Evolutionary conservation across 116 monocot species (phyloP).

Genomic region (Papilionanthe hybrid): DNA sequence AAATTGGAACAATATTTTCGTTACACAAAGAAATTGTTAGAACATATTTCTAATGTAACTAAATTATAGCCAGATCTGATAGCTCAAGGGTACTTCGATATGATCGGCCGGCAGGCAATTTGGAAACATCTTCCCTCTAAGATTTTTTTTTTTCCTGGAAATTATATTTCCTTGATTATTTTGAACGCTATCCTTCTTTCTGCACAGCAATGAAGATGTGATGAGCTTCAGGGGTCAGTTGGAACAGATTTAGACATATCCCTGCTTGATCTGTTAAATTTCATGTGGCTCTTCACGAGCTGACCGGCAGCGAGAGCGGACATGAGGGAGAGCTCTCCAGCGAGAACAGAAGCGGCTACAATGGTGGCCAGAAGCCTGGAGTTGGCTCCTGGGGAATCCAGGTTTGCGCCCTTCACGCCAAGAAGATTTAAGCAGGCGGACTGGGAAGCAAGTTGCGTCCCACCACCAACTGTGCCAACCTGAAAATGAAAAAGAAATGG

Average conservation of each 20-base stretch:
- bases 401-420: conserved; percentile 43
- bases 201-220: background rate
- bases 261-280: conserved; percentile 48
- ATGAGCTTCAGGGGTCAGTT: background rate
- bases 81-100: too few relatives aligned
- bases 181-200: too few relatives aligned
- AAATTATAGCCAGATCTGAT: too few relatives aligned
- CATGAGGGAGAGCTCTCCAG: conserved; percentile 56
- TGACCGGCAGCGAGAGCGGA: conserved; percentile 57
- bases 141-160: too few relatives aligned
- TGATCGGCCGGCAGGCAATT: too few relatives aligned
- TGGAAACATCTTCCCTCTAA: too few relatives aligned
- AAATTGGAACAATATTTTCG: too few relatives aligned
- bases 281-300: conserved; percentile 60
- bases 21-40: too few relatives aligned
- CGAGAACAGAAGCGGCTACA: conserved; percentile 46
- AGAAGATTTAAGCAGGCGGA: conserved; percentile 53
- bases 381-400: conserved; percentile 40
- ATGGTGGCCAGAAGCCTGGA: conserved; percentile 45
- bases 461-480: conserved; percentile 57
- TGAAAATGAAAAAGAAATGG: background rate
- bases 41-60: too few relatives aligned
- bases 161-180: too few relatives aligned
- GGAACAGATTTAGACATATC: conserved; percentile 21
- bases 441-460: conserved; percentile 50